A percentile compares a stretch with the other conserved stretches of the same genome.
Conservation (phyloP, 805 yeast species). For the Kodamaea kakaduensis region DNA sequence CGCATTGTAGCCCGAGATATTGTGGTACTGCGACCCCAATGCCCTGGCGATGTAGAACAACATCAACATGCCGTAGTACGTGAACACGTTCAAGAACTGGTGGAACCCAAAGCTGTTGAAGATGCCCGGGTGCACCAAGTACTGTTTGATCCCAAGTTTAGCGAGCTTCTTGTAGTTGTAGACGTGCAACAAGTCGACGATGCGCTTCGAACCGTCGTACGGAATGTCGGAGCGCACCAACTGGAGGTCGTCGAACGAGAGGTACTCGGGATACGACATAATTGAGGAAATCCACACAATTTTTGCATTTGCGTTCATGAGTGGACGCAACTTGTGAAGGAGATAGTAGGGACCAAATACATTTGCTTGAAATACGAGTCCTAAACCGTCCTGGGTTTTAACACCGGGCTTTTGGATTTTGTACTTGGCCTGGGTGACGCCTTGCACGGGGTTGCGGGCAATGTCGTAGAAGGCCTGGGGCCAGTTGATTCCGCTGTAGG, state of each 20-base stretch:
- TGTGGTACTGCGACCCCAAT: constrained; percentile 85
- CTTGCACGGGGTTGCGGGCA: constrained; percentile 61
- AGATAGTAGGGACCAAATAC: constrained; percentile 95
- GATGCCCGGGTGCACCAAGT: constrained; percentile 90
- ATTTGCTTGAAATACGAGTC: constrained; percentile 88
- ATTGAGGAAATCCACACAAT: constrained; percentile 85
- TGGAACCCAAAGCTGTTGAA: constrained; percentile 80
- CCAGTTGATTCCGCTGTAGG: constrained; percentile 86
- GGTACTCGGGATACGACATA: constrained; percentile 71
- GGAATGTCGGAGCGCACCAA: constrained; percentile 59
- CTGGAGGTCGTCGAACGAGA: constrained; percentile 74
- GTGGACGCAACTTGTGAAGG: constrained; percentile 58
- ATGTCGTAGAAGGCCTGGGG: constrained; percentile 68
- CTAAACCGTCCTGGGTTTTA: constrained; percentile 72
- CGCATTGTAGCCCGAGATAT: constrained; percentile 81
- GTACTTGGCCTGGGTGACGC: constrained; percentile 85
- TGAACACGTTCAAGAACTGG: constrained; percentile 69
- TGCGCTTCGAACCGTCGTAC: constrained; percentile 89
- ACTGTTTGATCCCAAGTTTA: constrained; percentile 53
- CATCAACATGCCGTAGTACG: constrained; percentile 80
- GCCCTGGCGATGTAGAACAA: constrained; percentile 80
- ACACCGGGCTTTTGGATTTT: constrained; percentile 80
- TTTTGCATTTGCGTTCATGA: constrained; percentile 53
- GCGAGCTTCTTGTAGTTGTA: constrained; percentile 57
- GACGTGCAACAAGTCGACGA: constrained; percentile 77